A percentile compares a stretch with the other conserved stretches of the same genome.
These are phyloP conservation scores for Blastobotrys buckinghamii DNA, from an alignment of 1,139 yeast species.

Conservation along the genomic window DNA sequence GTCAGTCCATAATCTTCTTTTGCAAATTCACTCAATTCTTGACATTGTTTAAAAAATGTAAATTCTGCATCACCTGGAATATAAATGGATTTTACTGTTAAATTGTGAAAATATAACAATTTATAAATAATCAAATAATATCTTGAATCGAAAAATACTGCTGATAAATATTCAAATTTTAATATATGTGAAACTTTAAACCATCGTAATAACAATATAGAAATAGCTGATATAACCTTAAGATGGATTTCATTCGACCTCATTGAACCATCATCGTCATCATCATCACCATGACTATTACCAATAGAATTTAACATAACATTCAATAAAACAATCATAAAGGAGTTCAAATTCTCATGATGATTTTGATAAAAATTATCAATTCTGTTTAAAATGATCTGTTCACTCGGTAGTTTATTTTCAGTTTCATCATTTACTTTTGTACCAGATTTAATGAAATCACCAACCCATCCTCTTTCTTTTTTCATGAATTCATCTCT, in stretches of 20 bases:
- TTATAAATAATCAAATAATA: constrained; percentile 44
- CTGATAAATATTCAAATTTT: constrained; percentile 69
- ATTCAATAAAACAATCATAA: constrained; percentile 59
- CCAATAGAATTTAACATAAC: constrained; percentile 45
- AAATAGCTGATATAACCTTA: constrained; percentile 54
- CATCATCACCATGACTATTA: constrained; percentile 21
- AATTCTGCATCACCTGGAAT: constrained; percentile 36
- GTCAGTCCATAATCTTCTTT: constrained; percentile 11
- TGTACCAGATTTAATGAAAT: not conserved
- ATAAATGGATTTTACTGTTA: constrained; percentile 29
- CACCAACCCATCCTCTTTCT: constrained; percentile 59
- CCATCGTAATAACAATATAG: constrained; percentile 62
- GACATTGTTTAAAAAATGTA: constrained; percentile 44
- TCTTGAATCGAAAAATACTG: constrained; percentile 69
- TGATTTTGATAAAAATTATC: constrained; percentile 53
- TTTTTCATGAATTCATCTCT: constrained; percentile 63
- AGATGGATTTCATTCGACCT: constrained; percentile 60
- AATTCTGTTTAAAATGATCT: constrained; percentile 49
- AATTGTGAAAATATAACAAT: constrained; percentile 34
- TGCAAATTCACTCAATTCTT: constrained; percentile 23
- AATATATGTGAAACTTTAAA: constrained; percentile 69
- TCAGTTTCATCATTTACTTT: constrained; percentile 6
- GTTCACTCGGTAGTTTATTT: too few relatives aligned
- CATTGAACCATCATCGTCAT: constrained; percentile 31
- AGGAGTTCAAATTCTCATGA: constrained; percentile 52